Base-by-base conservation (phyloP, 2,329 filamentous ascomycete genomes). In the Sporothrix mexicana region DNA sequence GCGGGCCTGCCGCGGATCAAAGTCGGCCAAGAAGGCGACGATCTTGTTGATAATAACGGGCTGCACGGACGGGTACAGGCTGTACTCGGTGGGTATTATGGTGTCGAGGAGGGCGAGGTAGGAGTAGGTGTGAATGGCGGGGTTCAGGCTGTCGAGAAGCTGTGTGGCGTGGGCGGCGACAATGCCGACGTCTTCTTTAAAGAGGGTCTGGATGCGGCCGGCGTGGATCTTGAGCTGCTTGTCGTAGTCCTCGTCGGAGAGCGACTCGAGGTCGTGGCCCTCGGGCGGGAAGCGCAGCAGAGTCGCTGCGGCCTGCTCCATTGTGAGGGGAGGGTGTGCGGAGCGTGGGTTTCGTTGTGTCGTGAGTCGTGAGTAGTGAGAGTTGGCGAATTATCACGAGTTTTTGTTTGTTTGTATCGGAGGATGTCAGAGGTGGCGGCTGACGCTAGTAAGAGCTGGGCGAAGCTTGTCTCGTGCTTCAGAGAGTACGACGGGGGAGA, bases 1-100 rank as follows among this genome's bases (percentile, higher is more conserved):
- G 76, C 88, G 84, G 71, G 87, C 82, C 76, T 89, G 87, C 10
- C 83, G 78, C 13, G 82, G 78, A 73, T 89, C 85, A 75, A 88
- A 89, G 5, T 78, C 78, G 64, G 83, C 74, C 36, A 88, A 78
- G 74, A 89, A 87, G 1, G 79, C 76, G 66, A 85, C 77, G 17
- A 84, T 78, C 64, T 83, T 80, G 74, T 85, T 82, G 41, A 83
- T 79, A 12, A 88, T 69, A 2, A 80, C 72, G 57, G 79, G 77
- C 10, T 81, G 77, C 47, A 80, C 75, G 2, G 72, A 17, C 2
- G 79, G 78, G 23, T 80, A 77, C n/a, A 80, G 74, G 17, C 76
- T 75, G 12, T 73, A 73, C 9, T 76, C 72, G 20, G 73, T 61
- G 1, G 79, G 76, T 47, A 84, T 74, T 45, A 84, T 77, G 45